A percentile compares a stretch with the other conserved stretches of the same genome.
Conservation (phyloP, 2,329 filamentous ascomycete species). For the Colletotrichum phormii region DNA sequence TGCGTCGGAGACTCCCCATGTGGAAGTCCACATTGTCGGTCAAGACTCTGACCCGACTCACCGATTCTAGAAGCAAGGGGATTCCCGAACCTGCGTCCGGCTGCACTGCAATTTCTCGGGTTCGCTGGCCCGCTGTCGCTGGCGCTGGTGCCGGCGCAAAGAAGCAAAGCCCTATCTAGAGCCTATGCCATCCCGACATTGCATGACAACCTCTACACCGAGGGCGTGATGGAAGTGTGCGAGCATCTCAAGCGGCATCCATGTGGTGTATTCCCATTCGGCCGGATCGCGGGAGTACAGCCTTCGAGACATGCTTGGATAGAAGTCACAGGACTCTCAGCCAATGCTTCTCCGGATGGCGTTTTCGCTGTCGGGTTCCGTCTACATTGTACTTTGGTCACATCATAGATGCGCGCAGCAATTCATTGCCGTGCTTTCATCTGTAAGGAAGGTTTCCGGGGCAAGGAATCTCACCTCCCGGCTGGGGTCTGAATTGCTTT, state of each 20-base stretch:
- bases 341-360: slow-evolving; percentile 12
- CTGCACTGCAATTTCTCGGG: background rate
- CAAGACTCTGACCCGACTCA: slow-evolving; percentile 23
- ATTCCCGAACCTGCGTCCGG: slow-evolving; percentile 14
- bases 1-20: slow-evolving; percentile 18
- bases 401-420: slow-evolving; percentile 6
- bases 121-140: background rate
- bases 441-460: background rate
- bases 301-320: slow-evolving; percentile 13
- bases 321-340: slow-evolving; percentile 20
- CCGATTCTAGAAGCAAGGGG: slow-evolving; percentile 16
- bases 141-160: background rate
- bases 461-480: background rate
- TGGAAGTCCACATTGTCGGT: slow-evolving; percentile 25
- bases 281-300: slow-evolving; percentile 23
- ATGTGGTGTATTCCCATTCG: slow-evolving; percentile 37
- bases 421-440: background rate
- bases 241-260: slow-evolving; percentile 21
- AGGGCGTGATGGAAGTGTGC: background rate
- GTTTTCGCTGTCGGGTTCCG: background rate
- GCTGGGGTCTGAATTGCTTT: background rate
- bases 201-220: slow-evolving; percentile 1
- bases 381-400: background rate
- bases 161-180: slow-evolving; percentile 8
- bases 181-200: slow-evolving; percentile 1